Conservation (phyloP, 306 rosid genomes). For the Amphicarpaea edgeworthii region DNA sequence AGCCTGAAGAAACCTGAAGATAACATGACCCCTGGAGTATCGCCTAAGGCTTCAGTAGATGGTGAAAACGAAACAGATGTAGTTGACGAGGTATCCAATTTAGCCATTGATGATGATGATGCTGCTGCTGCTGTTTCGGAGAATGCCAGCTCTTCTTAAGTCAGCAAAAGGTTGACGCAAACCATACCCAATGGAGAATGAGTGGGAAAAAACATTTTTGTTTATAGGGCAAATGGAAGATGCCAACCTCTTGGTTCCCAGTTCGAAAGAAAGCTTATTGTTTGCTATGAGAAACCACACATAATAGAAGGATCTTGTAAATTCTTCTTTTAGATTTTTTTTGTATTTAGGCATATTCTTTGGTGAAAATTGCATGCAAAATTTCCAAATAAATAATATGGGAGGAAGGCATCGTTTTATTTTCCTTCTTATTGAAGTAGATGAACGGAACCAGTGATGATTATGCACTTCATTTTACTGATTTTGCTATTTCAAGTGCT, state of each 20-base stretch:
- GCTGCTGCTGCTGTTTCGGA: too few relatives aligned
- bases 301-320: conserved; percentile 52
- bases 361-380: conserved; percentile 47
- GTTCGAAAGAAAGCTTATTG: conserved; percentile 40
- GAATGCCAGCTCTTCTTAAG: conserved; percentile 24
- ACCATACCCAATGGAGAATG: conserved; percentile 47
- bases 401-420: conserved; percentile 45
- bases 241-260: conserved; percentile 46
- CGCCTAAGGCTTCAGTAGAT: conserved; percentile 50
- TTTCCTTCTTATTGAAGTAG: neutral
- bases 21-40: conserved; percentile 35
- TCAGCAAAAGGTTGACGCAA: conserved; percentile 41
- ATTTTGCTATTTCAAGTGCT: neutral
- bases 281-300: conserved; percentile 58
- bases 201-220: conserved; percentile 16
- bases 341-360: conserved; percentile 60
- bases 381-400: conserved; percentile 52
- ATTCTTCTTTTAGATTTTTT: conserved; percentile 42
- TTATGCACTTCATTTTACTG: conserved; percentile 14
- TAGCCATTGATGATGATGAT: conserved; percentile 59
- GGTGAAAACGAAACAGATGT: conserved; percentile 51
- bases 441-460: neutral
- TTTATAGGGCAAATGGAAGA: conserved; percentile 42
- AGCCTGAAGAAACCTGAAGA: conserved; percentile 78
- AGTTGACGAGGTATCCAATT: conserved; percentile 54